These are phyloP conservation scores for Neckera pumila DNA, from an alignment of 225 moss, liverwort and hornwort genomes.

Conservation along the genomic window DNA sequence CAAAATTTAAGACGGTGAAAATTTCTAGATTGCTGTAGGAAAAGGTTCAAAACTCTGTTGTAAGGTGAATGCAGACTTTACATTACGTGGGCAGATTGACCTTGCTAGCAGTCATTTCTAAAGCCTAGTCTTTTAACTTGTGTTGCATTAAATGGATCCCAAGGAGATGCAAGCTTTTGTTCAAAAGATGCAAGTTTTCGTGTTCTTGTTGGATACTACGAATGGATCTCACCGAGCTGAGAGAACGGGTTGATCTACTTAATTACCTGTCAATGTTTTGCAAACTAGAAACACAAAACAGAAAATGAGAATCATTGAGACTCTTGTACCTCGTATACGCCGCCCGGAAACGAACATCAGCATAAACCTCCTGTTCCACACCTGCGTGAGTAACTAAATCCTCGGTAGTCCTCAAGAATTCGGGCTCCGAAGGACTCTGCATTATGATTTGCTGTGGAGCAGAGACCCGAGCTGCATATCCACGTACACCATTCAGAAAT, in stretches of 20 bases:
- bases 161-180: neutral
- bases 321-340: constrained; percentile 21
- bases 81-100: neutral
- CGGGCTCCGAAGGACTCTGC: constrained; percentile 46
- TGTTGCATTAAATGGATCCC: no score
- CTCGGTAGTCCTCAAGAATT: constrained; percentile 18
- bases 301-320: neutral
- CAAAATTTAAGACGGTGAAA: neutral
- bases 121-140: neutral
- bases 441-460: constrained; percentile 45
- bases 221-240: neutral
- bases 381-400: constrained; percentile 2
- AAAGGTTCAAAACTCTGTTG: neutral
- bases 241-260: neutral
- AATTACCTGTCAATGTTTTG: neutral
- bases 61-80: neutral
- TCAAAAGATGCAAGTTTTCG: neutral
- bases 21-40: neutral
- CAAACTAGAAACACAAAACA: neutral
- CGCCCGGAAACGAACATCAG: constrained; percentile 44
- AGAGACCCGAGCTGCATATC: constrained; percentile 21
- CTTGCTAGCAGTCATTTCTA: neutral
- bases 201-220: neutral
- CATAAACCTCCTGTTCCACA: constrained; percentile 33
- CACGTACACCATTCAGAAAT: neutral